A percentile compares a stretch with the other conserved stretches of the same genome.
phyloP scores from a whole-genome alignment of 345 rosid genomes.

The Syzygium jambos region DNA sequence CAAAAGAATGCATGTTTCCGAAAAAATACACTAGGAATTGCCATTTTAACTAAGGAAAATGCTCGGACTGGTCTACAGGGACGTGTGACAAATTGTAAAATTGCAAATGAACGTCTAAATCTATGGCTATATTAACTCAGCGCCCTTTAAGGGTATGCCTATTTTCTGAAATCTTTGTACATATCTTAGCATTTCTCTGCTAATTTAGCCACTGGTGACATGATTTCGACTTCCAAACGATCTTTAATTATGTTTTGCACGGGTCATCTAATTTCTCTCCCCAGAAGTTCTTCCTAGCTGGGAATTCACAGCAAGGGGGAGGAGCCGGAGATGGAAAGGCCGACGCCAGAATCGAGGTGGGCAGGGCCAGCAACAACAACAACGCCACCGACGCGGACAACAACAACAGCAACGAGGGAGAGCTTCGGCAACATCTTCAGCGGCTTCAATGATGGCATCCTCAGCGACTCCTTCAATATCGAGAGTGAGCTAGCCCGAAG shows the following conservation, averaged over 20 bases:
- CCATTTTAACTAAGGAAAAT: no score
- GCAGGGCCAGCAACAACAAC: no score
- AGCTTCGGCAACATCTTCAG: slow-evolving; percentile 20
- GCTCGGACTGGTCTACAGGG: no score
- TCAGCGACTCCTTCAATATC: slow-evolving; percentile 36
- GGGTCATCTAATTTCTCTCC: neutral
- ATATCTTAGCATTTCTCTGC: no score
- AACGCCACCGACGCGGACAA: neutral
- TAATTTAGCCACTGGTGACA: no score
- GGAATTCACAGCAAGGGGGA: slow-evolving; percentile 19
- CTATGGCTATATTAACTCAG: no score
- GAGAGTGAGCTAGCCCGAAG: slow-evolving; percentile 28
- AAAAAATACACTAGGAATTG: neutral
- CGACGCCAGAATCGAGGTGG: no score
- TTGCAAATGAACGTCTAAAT: no score
- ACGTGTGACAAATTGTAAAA: no score
- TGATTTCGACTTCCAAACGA: neutral
- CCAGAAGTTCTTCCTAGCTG: slow-evolving; percentile 36
- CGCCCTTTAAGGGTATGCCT: no score
- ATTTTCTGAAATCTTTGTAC: no score
- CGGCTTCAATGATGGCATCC: slow-evolving; percentile 22
- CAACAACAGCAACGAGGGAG: neutral
- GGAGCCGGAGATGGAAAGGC: no score
- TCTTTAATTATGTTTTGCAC: neutral
- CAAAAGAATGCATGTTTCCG: neutral